Evolutionary conservation across 2,329 filamentous ascomycete species (phyloP).

Genomic region (Trichothecium sympodiale): DNA sequence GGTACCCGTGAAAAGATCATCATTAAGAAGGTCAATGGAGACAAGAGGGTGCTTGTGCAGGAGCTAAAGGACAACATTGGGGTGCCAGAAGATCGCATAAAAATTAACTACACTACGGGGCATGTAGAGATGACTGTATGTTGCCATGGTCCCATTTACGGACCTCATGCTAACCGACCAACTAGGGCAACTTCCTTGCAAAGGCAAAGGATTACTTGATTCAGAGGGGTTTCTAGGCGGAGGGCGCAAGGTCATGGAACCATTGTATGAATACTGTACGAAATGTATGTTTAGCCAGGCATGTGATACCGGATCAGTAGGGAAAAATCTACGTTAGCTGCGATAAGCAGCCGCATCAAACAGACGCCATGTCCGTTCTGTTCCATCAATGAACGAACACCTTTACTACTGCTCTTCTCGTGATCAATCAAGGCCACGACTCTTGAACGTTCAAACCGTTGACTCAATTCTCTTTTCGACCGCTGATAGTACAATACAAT

Average conservation of each 20-base stretch:
- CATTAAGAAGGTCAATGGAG: conserved; percentile 70
- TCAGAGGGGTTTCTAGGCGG: conserved; percentile 19
- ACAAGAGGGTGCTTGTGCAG: conserved; percentile 49
- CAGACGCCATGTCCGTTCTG: no score
- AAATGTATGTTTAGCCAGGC: no score
- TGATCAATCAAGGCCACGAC: no score
- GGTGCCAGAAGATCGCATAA: conserved; percentile 42
- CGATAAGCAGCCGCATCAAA: no score
- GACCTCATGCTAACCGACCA: conserved; percentile 4
- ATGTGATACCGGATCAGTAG: no score
- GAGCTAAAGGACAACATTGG: conserved; percentile 51
- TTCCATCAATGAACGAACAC: no score
- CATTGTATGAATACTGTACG: no score
- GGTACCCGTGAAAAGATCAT: conserved; percentile 65
- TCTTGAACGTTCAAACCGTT: no score
- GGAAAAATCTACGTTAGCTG: no score
- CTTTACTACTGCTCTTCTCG: no score
- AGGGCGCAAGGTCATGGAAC: no score
- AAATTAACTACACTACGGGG: conserved; percentile 49
- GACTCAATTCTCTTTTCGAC: neutral
- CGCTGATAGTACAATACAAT: conserved; percentile 16
- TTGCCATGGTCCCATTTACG: neutral
- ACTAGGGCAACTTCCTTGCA: conserved; percentile 21
- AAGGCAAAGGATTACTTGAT: conserved; percentile 20
- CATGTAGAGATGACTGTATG: conserved; percentile 67